These are phyloP conservation scores for Coleophoma cylindrospora DNA, from an alignment of 2,329 filamentous ascomycete species.

Conservation along the genomic window DNA sequence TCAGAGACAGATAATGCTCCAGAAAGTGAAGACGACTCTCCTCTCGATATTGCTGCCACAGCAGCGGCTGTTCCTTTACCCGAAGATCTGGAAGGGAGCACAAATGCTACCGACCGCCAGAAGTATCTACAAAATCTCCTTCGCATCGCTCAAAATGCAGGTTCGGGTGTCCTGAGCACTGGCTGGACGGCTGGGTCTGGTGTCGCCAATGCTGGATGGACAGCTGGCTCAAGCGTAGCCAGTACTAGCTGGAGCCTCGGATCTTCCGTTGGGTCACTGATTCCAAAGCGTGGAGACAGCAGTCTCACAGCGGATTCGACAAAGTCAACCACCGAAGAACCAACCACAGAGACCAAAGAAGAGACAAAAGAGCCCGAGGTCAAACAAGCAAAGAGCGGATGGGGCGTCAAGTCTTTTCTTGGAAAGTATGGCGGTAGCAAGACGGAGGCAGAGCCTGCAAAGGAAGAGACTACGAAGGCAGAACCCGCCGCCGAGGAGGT, in stretches of 20 bases:
- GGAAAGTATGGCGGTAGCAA: too few species aligned
- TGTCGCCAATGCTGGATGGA: neutral
- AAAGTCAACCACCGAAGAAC: neutral
- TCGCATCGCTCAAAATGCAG: neutral
- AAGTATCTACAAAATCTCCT: slow-evolving; percentile 12
- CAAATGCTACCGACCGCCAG: slow-evolving; percentile 20
- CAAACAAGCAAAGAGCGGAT: too few species aligned
- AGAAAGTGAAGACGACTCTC: slow-evolving; percentile 55
- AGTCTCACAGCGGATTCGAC: neutral
- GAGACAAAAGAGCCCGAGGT: neutral
- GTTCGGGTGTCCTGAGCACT: neutral
- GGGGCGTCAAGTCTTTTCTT: too few species aligned
- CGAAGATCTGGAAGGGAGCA: slow-evolving; percentile 31
- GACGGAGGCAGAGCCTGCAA: too few species aligned
- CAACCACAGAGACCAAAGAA: slow-evolving; percentile 5
- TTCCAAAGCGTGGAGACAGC: neutral
- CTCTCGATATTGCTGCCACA: slow-evolving; percentile 47
- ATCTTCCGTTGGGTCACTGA: neutral
- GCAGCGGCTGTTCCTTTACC: slow-evolving; percentile 44
- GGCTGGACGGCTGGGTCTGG: neutral
- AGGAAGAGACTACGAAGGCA: too few species aligned
- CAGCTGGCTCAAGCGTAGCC: too few species aligned
- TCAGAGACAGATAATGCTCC: slow-evolving; percentile 33
- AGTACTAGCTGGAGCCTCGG: too few species aligned
- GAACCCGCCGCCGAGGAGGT: too few species aligned